Conservation (phyloP, 2,329 filamentous ascomycete species). For the Alternaria gaisen region DNA sequence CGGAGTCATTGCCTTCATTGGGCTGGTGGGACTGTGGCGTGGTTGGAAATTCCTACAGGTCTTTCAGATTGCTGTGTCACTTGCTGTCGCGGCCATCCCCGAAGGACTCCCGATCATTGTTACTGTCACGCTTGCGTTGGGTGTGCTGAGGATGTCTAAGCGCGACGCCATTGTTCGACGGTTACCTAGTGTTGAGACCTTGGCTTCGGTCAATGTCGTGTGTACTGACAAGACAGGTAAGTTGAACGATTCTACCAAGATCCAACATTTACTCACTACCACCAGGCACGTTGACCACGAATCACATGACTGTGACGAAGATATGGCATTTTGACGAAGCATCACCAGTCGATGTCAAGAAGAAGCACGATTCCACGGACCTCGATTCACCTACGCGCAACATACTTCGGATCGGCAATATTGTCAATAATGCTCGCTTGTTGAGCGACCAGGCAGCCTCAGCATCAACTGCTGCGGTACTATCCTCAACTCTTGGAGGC, state of each 20-base stretch:
- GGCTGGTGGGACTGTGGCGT: conserved; percentile 87
- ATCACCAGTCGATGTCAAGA: conserved; percentile 65
- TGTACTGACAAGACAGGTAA: conserved; percentile 96
- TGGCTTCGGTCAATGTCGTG: conserved; percentile 99
- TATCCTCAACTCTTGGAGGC: conserved; percentile 80
- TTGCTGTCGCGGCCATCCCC: conserved; percentile 94
- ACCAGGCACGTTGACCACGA: conserved; percentile 86
- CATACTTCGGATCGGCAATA: conserved; percentile 90
- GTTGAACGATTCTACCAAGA: background rate
- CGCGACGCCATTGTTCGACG: conserved; percentile 94
- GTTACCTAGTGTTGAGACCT: conserved; percentile 94
- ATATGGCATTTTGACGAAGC: conserved; percentile 89
- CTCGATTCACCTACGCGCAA: conserved; percentile 79
- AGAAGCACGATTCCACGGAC: conserved; percentile 61
- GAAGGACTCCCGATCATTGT: conserved; percentile 98
- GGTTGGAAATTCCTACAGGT: conserved; percentile 91
- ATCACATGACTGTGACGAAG: conserved; percentile 97
- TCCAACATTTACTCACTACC: conserved; percentile 2
- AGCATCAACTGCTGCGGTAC: conserved; percentile 76
- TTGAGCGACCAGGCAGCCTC: conserved; percentile 76
- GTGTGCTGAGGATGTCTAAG: conserved; percentile 95
- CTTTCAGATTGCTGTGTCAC: conserved; percentile 95
- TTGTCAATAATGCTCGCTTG: conserved; percentile 92
- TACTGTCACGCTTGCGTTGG: conserved; percentile 92
- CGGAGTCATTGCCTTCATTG: conserved; percentile 90